Conservation (phyloP, 2,329 filamentous ascomycete species). For the Myriangium duriaei region DNA sequence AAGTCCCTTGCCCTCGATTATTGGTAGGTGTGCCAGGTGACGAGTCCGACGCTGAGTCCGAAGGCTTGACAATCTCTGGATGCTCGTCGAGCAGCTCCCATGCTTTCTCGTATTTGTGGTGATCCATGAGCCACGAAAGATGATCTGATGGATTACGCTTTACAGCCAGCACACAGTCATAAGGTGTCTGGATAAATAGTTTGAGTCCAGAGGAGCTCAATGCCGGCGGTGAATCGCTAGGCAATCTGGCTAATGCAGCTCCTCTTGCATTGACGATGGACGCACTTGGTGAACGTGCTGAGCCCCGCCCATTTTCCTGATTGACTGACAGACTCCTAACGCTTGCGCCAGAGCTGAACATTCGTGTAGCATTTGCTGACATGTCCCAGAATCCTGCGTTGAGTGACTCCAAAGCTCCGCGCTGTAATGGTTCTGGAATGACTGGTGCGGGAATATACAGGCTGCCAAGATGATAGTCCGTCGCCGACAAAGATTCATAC, state of each 20-base stretch:
- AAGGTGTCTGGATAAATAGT: constrained; percentile 91
- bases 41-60: constrained; percentile 23
- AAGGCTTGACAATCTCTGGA: constrained; percentile 50
- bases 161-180: constrained; percentile 87
- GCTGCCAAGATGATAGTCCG: constrained; percentile 83
- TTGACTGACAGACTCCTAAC: constrained; percentile 39
- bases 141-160: constrained; percentile 80
- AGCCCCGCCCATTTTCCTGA: constrained; percentile 24
- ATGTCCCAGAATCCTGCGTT: constrained; percentile 76
- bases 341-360: constrained; percentile 81
- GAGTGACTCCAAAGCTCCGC: constrained; percentile 64
- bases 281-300: constrained; percentile 23
- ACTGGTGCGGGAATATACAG: constrained; percentile 61
- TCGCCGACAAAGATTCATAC: constrained; percentile 72
- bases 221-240: constrained; percentile 32
- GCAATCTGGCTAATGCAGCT: constrained; percentile 15
- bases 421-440: constrained; percentile 49
- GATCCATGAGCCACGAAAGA: constrained; percentile 71
- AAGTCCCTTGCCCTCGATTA: constrained; percentile 32
- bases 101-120: constrained; percentile 66
- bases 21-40: constrained; percentile 27
- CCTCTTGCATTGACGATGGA: constrained; percentile 17
- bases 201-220: constrained; percentile 50
- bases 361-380: constrained; percentile 60
- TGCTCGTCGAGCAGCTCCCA: constrained; percentile 85